Base-by-base conservation (phyloP, 2,329 filamentous ascomycete species). In the Septoria petroselini region DNA sequence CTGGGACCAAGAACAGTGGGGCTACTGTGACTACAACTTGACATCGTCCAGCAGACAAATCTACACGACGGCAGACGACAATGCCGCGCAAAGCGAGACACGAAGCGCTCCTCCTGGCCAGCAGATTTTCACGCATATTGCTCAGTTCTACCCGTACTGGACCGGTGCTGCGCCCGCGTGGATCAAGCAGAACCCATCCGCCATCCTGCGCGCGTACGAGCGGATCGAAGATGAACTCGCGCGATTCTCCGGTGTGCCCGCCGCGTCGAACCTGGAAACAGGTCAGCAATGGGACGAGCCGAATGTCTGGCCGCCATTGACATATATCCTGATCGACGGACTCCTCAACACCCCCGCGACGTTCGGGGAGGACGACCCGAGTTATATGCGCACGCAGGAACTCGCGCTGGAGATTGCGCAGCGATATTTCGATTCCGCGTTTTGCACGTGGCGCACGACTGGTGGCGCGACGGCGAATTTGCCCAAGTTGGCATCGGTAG, bases 261-360 rank as follows among this genome's bases (percentile, higher is more conserved):
- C 82, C 2, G 79, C 83, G 0, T 84, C 81, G 3, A 85, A 85
- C 60, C 69, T 81, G 49, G 60, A 66, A 38, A 80, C 82, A 0
- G 78, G 78, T 11, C 77, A 86, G 71, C 83, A 86, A 62, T 86
- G 83, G 83, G 83, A 86, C 48, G 77, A 84, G 63, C 82, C 82
- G 0, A 85, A 82, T 59, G 83, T 85, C 19, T 86, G 83, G 83
- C 83, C 83, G 8, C 82, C 82, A 2, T 73, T 84, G 41, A 79
- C 82, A 70, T 80, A 86, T 65, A 73, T 82, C 35, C 70, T 85
- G 19, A 85, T 85, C 70, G 64, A 79, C 31, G 81, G 80, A 5
- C 72, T 86, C 5, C 72, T 81, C 46, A 79, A 79, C 63, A 81
- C 79, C 0, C 79, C 81, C 0, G 64, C 80, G 0, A 80, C 80